Base-by-base conservation (phyloP, 148 eudicot species). In the Vaccinium macrocarpon region DNA sequence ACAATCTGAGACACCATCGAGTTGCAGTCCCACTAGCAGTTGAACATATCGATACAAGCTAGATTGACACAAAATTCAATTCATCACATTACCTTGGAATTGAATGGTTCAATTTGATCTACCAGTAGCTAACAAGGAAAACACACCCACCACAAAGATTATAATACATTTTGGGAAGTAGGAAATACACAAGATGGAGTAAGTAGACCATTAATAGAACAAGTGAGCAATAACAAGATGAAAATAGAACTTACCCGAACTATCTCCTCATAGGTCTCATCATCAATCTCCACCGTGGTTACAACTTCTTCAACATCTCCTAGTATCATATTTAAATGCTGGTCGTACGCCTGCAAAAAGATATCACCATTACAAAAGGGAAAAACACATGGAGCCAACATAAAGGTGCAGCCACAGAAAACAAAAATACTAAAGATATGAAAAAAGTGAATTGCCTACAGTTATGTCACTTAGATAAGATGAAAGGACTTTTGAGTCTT, bases 251-350 rank as follows among this genome's bases (percentile, higher is more conserved):
- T 73, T 18, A 73, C 77, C 51, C 77, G 77, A 18, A 42, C 77
- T 42, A 73, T 73, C 12, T 73, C 77, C 50, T 73, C 77, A 19
- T 73, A 73, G 50, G 77, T 73, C 49, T 73, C 77, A 73, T 73
- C 77, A 73, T 73, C 77, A 38, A 73, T 73, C 77, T 73, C 77
- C 51, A 73, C 77, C 3, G 77, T 73, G 23, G 51, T 73, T 13
- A 73, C 77, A 78, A 78, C 52, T 78, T 78, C 80, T 15, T 78
- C 61, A 52, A 78, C 59, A 78, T 78, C 80, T 14, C 61, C 80
- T 23, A 78, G 80, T 52, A 78, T 78, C 80, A 78, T 78, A 78
- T 78, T 78, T 78, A 78, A 48, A 78, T 50, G 80, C 61, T 78
- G 61, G 61, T 78, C 61, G 3, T 78, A 76, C 4, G 79, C 79